These are phyloP conservation scores for Lagenaria siceraria DNA, from an alignment of 306 rosid species.

Conservation along the genomic window DNA sequence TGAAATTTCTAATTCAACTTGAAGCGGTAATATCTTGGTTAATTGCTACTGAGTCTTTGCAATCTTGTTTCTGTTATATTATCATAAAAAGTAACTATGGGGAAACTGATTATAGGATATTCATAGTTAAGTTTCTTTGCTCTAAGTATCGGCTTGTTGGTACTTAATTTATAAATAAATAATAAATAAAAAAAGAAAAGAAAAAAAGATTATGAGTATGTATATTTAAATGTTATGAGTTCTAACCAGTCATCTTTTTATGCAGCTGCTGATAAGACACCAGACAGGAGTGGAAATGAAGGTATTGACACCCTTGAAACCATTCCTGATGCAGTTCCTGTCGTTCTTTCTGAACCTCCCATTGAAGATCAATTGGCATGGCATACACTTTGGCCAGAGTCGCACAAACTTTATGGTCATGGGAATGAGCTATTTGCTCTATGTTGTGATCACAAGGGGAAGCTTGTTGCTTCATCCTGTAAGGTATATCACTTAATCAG, in stretches of 20 bases:
- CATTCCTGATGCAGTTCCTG: constrained; percentile 84
- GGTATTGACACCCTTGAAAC: constrained; percentile 70
- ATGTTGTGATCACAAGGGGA: constrained; percentile 77
- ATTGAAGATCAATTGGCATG: constrained; percentile 95
- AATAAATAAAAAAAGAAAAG: too few species aligned
- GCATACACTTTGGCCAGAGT: constrained; percentile 98
- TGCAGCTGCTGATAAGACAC: constrained; percentile 45
- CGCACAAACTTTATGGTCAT: constrained; percentile 95
- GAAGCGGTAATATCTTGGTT: not conserved
- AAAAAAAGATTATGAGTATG: not conserved
- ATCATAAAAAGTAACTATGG: not conserved
- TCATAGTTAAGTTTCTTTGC: not conserved
- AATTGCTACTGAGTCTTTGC: not conserved
- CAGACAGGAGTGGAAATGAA: constrained; percentile 42
- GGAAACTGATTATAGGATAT: not conserved
- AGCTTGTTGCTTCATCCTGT: constrained; percentile 87
- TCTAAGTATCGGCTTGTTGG: not conserved
- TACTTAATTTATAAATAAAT: not conserved
- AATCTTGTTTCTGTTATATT: not conserved
- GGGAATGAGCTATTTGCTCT: constrained; percentile 88
- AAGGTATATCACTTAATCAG: constrained; percentile 39
- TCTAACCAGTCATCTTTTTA: constrained; percentile 11
- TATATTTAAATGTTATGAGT: constrained; percentile 4
- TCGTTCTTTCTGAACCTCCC: constrained; percentile 74
- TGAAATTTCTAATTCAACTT: not conserved